Evolutionary conservation across 169 alveolate genomes (phyloP), one percentile per base, ranked within the genome.

Genomic region (Toxoplasma gondii): DNA sequence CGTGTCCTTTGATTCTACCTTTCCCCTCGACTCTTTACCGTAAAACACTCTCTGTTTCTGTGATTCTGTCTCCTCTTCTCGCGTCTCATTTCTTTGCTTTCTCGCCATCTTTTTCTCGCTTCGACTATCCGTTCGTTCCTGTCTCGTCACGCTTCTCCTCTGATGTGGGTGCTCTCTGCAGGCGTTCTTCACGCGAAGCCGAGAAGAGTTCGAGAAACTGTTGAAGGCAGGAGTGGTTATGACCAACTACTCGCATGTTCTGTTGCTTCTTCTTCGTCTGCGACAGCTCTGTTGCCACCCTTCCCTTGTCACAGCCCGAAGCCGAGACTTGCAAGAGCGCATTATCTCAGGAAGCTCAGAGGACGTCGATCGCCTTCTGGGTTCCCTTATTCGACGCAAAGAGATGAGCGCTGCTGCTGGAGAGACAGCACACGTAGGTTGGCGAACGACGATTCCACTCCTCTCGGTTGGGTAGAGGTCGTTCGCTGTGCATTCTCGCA

Each of bases 221-320:
- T 67, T 97, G 80, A 94, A 91, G 87, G 95, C 96, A 88, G 98
- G 98, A 7, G 96, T 94, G 53, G 96, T 96, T 64, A 87, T 96
- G 96, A 88, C 97, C 74, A 96, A 96, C 58, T 96, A 97, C 86
- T 94, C 98, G 94, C 97, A 97, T 82, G 97, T 98, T 45, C 95
- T 98, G 91, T 98, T 96, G 94, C 92, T 97, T 24, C 93, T 98
- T 45, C 80, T 97, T 27, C 96, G 98, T 84, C 90, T 98, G 74
- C 97, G 99, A 53, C 97, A 98, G 92, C 95, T 96, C 36, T 97
- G 98, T 94, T 97, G 97, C 88, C 98, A 98, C 83, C 98, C 98
- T 24, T 88, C 95, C 67, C 94, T 97, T 22, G 92, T 82, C 19
- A 82, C 90, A 49, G 90, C 90, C 38, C 90, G 90, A 17, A 38